A percentile compares a stretch with the other conserved stretches of the same genome.
These are phyloP conservation scores for Samsoniella hepiali DNA, from an alignment of 2,329 filamentous ascomycete species.

Conservation along the genomic window DNA sequence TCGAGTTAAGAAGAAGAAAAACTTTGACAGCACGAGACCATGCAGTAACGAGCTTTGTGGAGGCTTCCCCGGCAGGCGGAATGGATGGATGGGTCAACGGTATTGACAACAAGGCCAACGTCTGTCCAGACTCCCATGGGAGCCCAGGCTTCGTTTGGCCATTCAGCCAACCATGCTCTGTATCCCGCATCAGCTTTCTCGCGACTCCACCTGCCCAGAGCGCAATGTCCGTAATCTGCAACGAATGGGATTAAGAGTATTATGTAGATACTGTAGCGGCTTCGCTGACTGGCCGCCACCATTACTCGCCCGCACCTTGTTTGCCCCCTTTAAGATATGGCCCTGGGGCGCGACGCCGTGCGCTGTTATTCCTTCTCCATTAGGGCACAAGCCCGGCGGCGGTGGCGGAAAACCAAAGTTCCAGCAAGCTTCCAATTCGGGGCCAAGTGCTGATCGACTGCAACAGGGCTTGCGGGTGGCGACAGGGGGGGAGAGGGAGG, in stretches of 20 bases:
- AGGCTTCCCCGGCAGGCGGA: neutral
- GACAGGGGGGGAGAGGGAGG: neutral
- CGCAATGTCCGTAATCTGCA: neutral
- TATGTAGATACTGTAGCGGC: too few relatives aligned
- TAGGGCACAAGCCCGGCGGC: conserved; percentile 17
- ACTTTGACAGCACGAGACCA: conserved; percentile 16
- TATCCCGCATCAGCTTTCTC: neutral
- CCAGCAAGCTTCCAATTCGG: conserved; percentile 13
- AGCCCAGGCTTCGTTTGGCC: too few relatives aligned
- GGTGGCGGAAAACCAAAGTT: conserved; percentile 11
- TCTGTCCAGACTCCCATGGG: too few relatives aligned
- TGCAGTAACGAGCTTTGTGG: neutral
- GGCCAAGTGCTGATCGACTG: conserved; percentile 17
- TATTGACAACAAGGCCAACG: neutral
- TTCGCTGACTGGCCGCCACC: neutral
- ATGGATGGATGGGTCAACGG: neutral
- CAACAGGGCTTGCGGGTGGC: conserved; percentile 15
- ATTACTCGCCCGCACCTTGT: neutral
- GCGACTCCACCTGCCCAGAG: neutral
- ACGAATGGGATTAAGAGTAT: too few relatives aligned
- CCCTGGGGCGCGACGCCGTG: neutral
- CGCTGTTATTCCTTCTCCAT: conserved; percentile 8
- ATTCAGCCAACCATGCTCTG: too few relatives aligned
- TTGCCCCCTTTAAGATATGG: neutral
- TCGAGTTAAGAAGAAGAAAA: neutral